A percentile compares a stretch with the other conserved stretches of the same genome.
phyloP scores from a whole-genome alignment of 1,284 basidiomycete genomes.

The Cerioporus squamosus region DNA sequence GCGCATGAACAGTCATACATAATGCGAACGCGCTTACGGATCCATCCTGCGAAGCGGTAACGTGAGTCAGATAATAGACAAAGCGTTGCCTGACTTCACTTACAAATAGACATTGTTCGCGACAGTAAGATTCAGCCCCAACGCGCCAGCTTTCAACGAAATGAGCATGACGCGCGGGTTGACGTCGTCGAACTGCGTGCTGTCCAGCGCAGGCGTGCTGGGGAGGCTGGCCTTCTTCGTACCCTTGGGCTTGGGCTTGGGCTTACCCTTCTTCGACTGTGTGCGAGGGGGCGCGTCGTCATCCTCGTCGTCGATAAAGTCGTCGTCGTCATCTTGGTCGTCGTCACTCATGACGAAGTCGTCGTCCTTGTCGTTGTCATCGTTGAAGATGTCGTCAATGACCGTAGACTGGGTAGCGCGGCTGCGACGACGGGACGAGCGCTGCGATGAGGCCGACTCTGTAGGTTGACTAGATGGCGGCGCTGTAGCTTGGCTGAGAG shows the following conservation, averaged over 20 bases:
- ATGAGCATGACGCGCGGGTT: conserved; percentile 86
- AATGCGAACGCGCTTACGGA: conserved; percentile 59
- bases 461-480: conserved; percentile 14
- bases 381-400: conserved; percentile 21
- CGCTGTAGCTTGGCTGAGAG: conserved; percentile 9
- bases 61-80: too few relatives aligned
- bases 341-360: conserved; percentile 35
- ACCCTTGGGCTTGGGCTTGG: conserved; percentile 43
- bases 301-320: conserved; percentile 47
- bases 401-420: conserved; percentile 21
- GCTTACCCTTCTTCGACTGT: conserved; percentile 45
- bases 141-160: conserved; percentile 82
- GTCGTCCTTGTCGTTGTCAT: conserved; percentile 32
- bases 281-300: conserved; percentile 33
- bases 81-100: conserved; percentile 35
- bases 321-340: conserved; percentile 42
- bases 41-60: conserved; percentile 64
- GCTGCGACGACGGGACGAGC: conserved; percentile 27
- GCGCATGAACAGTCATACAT: not conserved
- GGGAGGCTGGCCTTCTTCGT: conserved; percentile 30
- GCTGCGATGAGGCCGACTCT: conserved; percentile 14
- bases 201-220: not conserved
- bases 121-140: conserved; percentile 87
- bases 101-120: conserved; percentile 90
- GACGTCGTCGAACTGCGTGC: conserved; percentile 27